Percentiles rank a stretch among this genome's conserved stretches.
These are phyloP conservation scores for Linum usitatissimum DNA, from an alignment of 345 rosid genomes.

Conservation along the genomic window DNA sequence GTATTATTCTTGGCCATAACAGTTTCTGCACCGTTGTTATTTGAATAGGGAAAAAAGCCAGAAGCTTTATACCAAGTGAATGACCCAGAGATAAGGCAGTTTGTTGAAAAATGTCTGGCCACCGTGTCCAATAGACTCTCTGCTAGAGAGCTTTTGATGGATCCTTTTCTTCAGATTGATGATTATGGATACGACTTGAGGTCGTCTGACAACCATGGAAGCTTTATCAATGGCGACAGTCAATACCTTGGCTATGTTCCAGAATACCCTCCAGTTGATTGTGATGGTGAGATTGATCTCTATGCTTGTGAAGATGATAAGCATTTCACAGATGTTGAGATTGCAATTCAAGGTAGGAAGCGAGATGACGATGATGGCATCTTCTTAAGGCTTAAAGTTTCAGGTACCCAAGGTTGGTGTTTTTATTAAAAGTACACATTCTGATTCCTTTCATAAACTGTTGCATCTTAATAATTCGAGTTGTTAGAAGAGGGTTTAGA, in stretches of 20 bases:
- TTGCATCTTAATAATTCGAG: too few species aligned
- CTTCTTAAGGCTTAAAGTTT: constrained; percentile 7
- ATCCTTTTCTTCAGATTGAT: constrained; percentile 9
- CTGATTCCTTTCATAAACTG: background rate
- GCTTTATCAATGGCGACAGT: too few species aligned
- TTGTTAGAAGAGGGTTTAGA: too few species aligned
- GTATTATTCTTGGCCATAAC: background rate
- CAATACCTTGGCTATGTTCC: background rate
- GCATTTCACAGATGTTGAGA: background rate
- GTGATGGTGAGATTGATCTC: background rate
- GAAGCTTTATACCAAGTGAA: constrained; percentile 1
- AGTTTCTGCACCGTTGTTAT: background rate
- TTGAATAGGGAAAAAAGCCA: background rate
- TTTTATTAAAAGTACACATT: background rate
- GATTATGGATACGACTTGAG: background rate
- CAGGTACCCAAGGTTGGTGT: background rate
- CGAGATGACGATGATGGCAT: constrained; percentile 1
- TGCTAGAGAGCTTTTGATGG: constrained; percentile 2
- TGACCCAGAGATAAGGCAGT: background rate
- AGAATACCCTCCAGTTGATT: background rate
- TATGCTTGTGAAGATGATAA: background rate
- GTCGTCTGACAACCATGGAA: background rate
- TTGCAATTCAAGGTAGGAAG: constrained; percentile 1
- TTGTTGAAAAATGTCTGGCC: constrained; percentile 5
- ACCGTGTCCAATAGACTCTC: constrained; percentile 3